Base-by-base conservation (phyloP, 768 basidiomycete genomes). In the Suillus spraguei region DNA sequence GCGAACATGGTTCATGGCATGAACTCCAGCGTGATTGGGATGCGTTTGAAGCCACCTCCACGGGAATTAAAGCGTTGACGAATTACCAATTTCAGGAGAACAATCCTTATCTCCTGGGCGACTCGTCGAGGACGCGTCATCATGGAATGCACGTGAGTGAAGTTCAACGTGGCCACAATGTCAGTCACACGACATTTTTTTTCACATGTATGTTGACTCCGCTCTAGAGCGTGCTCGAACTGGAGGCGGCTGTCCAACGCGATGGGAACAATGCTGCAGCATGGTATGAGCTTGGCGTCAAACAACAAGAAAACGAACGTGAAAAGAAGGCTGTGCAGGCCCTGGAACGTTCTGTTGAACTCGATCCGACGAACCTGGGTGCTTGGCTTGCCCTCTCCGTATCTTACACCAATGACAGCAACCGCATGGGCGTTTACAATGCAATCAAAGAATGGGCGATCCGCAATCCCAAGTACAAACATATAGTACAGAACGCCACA, bases 271-370 rank as follows among this genome's bases (percentile, higher is more conserved):
- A 91, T 68, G 87, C 91, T 5, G 67, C 77, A 41, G 90, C 89
- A 10, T 99, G 97, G 97, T 96, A 85, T 71, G 86, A 91, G 67
- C 88, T 99, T 58, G 97, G 97, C 32, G 89, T 99, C 56, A 95
- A 93, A 76, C 97, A 99, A 71, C 97, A 99, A 75, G 96, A 97
- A 77, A 97, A 96, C 73, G 97, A 99, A 75, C 88, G 96, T 17
- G 97, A 99, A 77, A 83, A 84, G 9, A 89, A 94, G 69, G 97
- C 97, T 5, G 84, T 99, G 47, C 83, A 88, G 61, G 97, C 97
- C 2, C 83, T 99, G 22, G 79, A 83, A 56, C 89, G 89, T 61
- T 89, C 95, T 11, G 79, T 95, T 59, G 87, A 91, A 65, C 84
- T 99, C 41, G 91, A 97, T 68, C 88, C 94, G 3, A 72, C 82